These are phyloP conservation scores for Trichoderma brevicompactum DNA, from an alignment of 2,329 filamentous ascomycete species.

Conservation along the genomic window DNA sequence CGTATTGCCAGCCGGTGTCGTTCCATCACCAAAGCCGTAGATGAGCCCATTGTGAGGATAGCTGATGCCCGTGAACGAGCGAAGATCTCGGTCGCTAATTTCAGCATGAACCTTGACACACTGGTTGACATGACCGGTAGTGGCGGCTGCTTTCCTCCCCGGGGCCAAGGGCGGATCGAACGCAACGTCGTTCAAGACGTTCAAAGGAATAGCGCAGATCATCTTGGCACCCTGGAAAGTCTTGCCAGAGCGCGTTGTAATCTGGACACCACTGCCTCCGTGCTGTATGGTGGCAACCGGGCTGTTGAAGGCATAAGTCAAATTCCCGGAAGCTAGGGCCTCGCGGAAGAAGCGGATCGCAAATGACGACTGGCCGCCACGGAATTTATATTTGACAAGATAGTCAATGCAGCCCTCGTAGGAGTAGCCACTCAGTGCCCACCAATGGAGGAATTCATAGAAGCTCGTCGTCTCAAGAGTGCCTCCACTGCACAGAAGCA, in stretches of 20 bases:
- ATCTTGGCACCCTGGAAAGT: conserved; percentile 10
- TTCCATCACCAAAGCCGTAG: conserved; percentile 19
- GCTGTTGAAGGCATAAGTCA: conserved; percentile 23
- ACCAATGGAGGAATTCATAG: conserved; percentile 26
- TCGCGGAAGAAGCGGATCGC: conserved; percentile 22
- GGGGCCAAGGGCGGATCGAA: conserved; percentile 16
- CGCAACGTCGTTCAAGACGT: conserved; percentile 18
- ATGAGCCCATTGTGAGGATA: conserved; percentile 23
- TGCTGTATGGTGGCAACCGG: conserved; percentile 14
- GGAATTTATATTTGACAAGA: conserved; percentile 22
- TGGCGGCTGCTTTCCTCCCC: conserved; percentile 15
- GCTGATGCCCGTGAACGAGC: conserved; percentile 20
- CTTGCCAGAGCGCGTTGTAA: conserved; percentile 15
- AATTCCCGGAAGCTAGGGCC: conserved; percentile 11
- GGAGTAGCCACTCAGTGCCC: conserved; percentile 22
- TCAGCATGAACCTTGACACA: conserved; percentile 25
- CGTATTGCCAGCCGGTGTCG: conserved; percentile 14
- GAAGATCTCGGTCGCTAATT: conserved; percentile 22
- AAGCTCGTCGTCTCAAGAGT: conserved; percentile 24
- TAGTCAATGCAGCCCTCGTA: conserved; percentile 24
- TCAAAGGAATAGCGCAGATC: conserved; percentile 23
- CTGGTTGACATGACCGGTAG: conserved; percentile 20
- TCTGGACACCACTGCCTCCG: conserved; percentile 10
- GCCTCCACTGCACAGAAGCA: conserved; percentile 16
- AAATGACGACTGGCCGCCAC: conserved; percentile 16